These are phyloP conservation scores for Emergomyces pasteurianus DNA, from an alignment of 2,329 filamentous ascomycete species.

Conservation along the genomic window DNA sequence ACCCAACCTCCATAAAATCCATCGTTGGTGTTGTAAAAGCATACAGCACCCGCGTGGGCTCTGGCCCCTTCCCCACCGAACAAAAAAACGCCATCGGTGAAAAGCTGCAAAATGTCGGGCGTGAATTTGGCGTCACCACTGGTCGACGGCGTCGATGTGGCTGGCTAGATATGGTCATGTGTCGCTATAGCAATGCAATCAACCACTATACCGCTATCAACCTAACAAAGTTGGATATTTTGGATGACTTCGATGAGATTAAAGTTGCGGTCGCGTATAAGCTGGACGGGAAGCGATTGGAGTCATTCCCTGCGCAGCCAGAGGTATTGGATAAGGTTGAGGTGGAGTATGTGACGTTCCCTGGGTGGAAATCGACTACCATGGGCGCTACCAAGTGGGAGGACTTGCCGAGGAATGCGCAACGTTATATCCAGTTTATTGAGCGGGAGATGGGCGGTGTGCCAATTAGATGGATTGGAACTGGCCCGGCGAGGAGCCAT, in stretches of 20 bases:
- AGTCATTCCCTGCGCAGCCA: constrained; percentile 47
- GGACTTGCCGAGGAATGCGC: constrained; percentile 45
- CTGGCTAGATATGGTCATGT: constrained; percentile 54
- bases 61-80: constrained; percentile 53
- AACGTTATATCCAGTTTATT: constrained; percentile 50
- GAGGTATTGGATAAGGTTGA: constrained; percentile 41
- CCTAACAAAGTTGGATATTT: constrained; percentile 53
- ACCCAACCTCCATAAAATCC: constrained; percentile 44
- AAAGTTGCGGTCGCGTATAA: constrained; percentile 49
- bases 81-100: constrained; percentile 46
- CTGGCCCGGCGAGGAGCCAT: constrained; percentile 48
- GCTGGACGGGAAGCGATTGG: constrained; percentile 38
- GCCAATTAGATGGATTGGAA: constrained; percentile 52
- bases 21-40: constrained; percentile 55
- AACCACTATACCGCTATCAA: constrained; percentile 46
- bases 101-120: constrained; percentile 44
- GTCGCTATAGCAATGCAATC: constrained; percentile 48
- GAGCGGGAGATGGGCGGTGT: constrained; percentile 42
- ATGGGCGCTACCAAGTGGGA: constrained; percentile 46
- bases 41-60: constrained; percentile 49
- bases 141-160: constrained; percentile 51
- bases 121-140: constrained; percentile 46
- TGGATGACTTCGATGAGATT: constrained; percentile 52
- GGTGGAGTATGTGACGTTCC: constrained; percentile 47
- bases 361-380: constrained; percentile 50